phyloP scores from a whole-genome alignment of 2,329 filamentous ascomycete genomes.

The Colletotrichum sublineola region DNA sequence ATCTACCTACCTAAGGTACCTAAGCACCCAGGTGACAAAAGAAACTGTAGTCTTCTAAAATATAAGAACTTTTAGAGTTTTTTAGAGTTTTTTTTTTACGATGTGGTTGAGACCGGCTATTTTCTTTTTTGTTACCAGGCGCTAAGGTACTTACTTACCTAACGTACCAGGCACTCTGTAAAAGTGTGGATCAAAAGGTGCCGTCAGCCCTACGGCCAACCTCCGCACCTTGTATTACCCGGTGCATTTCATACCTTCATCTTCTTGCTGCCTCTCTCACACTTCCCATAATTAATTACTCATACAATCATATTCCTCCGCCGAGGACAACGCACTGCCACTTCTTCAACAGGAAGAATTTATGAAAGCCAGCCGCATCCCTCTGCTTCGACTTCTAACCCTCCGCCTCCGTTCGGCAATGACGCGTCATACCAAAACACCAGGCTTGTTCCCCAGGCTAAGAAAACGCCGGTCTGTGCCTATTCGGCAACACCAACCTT shows the following conservation, averaged over 20 bases:
- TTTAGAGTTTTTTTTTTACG: too few relatives aligned
- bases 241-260: neutral
- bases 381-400: neutral
- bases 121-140: too few relatives aligned
- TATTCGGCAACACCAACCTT: neutral
- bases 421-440: neutral
- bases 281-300: neutral
- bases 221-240: neutral
- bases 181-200: neutral
- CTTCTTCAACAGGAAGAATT: too few relatives aligned
- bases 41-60: too few relatives aligned
- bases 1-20: too few relatives aligned
- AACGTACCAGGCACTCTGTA: neutral
- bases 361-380: neutral
- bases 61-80: too few relatives aligned
- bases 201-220: conserved; percentile 13
- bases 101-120: too few relatives aligned
- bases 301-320: neutral
- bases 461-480: neutral
- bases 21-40: too few relatives aligned
- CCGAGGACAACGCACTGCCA: neutral
- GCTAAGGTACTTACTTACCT: neutral
- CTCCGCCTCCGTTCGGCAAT: neutral
- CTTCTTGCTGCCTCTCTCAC: neutral
- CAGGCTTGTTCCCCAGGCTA: neutral